phyloP scores from a whole-genome alignment of 2,329 filamentous ascomycete species.

The Rugonectria rugulosa region DNA sequence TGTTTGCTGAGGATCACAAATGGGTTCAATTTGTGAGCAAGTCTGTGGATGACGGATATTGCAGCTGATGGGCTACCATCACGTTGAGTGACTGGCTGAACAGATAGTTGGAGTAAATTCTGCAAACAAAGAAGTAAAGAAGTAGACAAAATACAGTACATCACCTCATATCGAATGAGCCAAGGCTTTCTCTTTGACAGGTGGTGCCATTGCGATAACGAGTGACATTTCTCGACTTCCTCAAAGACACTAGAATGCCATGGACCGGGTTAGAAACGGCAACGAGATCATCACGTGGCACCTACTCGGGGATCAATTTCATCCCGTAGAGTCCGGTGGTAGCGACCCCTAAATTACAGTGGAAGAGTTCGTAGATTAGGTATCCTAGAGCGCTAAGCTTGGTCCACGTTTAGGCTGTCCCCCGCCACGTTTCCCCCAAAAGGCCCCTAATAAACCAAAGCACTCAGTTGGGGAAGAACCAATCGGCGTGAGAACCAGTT shows the following conservation, averaged over 20 bases:
- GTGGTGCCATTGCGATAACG: no score
- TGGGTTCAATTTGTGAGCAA: slow-evolving; percentile 18
- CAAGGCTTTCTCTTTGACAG: no score
- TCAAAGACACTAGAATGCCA: slow-evolving; percentile 9
- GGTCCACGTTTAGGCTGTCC: background rate
- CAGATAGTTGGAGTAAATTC: no score
- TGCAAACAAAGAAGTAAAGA: no score
- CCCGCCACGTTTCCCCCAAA: slow-evolving; percentile 5
- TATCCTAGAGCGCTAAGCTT: background rate
- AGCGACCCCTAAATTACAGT: slow-evolving; percentile 12
- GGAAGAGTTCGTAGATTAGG: background rate
- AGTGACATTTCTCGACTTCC: slow-evolving; percentile 4
- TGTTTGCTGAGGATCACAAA: slow-evolving; percentile 29
- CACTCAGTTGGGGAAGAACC: slow-evolving; percentile 5
- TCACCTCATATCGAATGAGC: no score
- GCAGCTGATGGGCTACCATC: slow-evolving; percentile 7
- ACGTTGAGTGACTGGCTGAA: no score
- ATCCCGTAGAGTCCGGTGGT: background rate
- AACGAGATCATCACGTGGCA: slow-evolving; percentile 10
- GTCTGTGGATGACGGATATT: slow-evolving; percentile 21
- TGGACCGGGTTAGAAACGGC: slow-evolving; percentile 15
- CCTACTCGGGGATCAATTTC: no score
- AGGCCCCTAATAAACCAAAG: background rate
- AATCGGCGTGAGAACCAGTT: slow-evolving; percentile 17
- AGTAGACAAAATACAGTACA: no score